phyloP scores from a whole-genome alignment of 148 eudicot species.

The Nepenthes gracilis region DNA sequence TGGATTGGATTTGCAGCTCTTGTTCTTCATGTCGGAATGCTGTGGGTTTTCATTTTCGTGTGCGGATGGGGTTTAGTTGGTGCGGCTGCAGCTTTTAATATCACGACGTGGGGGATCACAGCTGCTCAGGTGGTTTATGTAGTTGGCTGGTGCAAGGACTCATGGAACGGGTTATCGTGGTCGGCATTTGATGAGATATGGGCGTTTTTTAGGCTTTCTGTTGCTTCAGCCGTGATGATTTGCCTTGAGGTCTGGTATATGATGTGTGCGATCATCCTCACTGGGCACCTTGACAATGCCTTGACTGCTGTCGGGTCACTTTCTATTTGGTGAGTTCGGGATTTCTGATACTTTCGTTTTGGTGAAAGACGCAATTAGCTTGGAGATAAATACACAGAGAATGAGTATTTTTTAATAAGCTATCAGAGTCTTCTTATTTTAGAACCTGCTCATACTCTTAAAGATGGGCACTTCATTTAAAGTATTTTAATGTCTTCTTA shows the following conservation, averaged over 20 bases:
- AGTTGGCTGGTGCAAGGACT: conserved; percentile 59
- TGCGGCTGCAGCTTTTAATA: conserved; percentile 53
- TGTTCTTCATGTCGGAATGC: conserved; percentile 20
- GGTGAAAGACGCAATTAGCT: no score
- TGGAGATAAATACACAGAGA: no score
- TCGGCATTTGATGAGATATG: conserved; percentile 56
- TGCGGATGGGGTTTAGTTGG: conserved; percentile 55
- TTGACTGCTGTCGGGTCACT: conserved; percentile 73
- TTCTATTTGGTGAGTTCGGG: conserved; percentile 53
- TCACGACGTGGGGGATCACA: conserved; percentile 34
- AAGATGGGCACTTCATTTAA: no score
- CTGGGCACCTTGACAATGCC: conserved; percentile 57
- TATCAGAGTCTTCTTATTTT: no score
- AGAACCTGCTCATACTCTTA: no score
- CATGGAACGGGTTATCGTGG: conserved; percentile 56
- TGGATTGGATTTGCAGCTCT: conserved; percentile 39
- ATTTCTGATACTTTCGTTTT: no score
- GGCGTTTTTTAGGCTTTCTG: conserved; percentile 61
- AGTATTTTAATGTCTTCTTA: no score
- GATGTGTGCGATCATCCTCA: conserved; percentile 52
- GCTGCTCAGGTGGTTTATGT: conserved; percentile 46
- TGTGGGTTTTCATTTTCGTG: conserved; percentile 43
- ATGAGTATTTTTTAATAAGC: no score
- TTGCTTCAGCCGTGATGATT: conserved; percentile 74
- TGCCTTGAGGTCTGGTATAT: conserved; percentile 78